Percentiles rank a stretch among this genome's conserved stretches.
Conservation (phyloP, 495 filamentous ascomycete genomes). For the Lasiosphaeria hispida region DNA sequence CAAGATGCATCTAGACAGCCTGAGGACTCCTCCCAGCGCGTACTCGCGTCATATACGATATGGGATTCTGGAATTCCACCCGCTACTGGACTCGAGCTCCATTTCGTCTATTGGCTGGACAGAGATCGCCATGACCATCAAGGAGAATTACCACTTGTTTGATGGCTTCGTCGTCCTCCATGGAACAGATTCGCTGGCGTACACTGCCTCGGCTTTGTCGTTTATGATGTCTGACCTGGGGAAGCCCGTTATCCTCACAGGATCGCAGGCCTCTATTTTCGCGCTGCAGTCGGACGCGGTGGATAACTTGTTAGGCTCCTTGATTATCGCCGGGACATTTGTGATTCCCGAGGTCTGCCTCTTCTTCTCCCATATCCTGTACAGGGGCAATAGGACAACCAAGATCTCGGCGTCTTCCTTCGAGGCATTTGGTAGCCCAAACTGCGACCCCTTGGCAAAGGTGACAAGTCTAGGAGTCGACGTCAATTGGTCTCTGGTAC, state of each 20-base stretch:
- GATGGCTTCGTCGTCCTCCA: constrained; percentile 97
- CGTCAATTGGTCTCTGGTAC: constrained; percentile 79
- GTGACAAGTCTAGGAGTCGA: constrained; percentile 77
- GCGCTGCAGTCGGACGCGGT: constrained; percentile 91
- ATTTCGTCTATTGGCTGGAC: constrained; percentile 91
- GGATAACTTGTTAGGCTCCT: constrained; percentile 89
- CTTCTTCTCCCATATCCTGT: constrained; percentile 93
- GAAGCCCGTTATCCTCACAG: constrained; percentile 88
- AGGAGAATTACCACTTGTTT: constrained; percentile 82
- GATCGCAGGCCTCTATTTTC: constrained; percentile 89
- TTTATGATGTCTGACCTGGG: constrained; percentile 94
- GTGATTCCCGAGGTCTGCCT: constrained; percentile 94
- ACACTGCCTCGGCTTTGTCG: constrained; percentile 86
- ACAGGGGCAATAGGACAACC: constrained; percentile 83
- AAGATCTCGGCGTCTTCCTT: constrained; percentile 88
- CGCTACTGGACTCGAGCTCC: constrained; percentile 86
- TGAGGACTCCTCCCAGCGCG: constrained; percentile 76
- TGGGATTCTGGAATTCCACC: constrained; percentile 79
- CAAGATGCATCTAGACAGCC: constrained; percentile 46
- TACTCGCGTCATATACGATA: constrained; percentile 85
- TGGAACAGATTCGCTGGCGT: constrained; percentile 90
- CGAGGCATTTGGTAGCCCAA: constrained; percentile 83
- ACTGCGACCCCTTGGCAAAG: constrained; percentile 73
- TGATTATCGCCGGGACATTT: constrained; percentile 94
- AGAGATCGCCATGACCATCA: constrained; percentile 68